Evolutionary conservation across 768 basidiomycete genomes (phyloP).

Genomic region (Leucocoprinus leucothites): DNA sequence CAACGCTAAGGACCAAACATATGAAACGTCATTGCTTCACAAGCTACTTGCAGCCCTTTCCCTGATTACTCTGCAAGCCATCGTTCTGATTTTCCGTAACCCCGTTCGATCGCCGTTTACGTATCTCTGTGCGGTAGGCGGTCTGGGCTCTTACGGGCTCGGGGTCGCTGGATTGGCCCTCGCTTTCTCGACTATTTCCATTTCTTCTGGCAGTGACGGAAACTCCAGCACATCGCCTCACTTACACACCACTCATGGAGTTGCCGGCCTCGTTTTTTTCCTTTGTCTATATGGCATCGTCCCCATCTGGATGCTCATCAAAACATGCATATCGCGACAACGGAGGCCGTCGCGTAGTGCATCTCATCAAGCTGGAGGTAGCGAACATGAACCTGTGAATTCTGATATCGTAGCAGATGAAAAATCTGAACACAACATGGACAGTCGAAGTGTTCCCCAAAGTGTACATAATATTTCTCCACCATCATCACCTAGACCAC

Average conservation of each 20-base stretch:
- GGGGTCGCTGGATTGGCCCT: constrained; percentile 62
- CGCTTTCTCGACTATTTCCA: constrained; percentile 57
- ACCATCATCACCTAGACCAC: constrained; percentile 39
- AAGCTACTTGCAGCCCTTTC: constrained; percentile 46
- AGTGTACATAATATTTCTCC: constrained; percentile 39
- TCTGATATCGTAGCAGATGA: constrained; percentile 26
- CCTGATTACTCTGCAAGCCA: constrained; percentile 33
- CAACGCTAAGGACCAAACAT: constrained; percentile 1
- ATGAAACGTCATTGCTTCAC: constrained; percentile 41
- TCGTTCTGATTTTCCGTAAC: constrained; percentile 33
- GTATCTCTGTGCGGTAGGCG: constrained; percentile 31
- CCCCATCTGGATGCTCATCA: constrained; percentile 25
- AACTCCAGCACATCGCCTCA: constrained; percentile 28
- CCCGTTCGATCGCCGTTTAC: constrained; percentile 13
- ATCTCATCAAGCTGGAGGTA: neutral
- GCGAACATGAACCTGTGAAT: constrained; percentile 14
- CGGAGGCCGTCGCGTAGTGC: neutral
- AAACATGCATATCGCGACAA: neutral
- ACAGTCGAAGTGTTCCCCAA: constrained; percentile 28
- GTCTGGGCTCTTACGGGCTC: constrained; percentile 45
- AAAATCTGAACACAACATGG: constrained; percentile 24
- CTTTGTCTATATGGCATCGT: constrained; percentile 53
- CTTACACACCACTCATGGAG: constrained; percentile 60
- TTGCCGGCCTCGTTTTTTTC: constrained; percentile 64
- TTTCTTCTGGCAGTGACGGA: constrained; percentile 25